These are phyloP conservation scores for Botryotinia globosa DNA, from an alignment of 2,329 filamentous ascomycete species.

Conservation along the genomic window DNA sequence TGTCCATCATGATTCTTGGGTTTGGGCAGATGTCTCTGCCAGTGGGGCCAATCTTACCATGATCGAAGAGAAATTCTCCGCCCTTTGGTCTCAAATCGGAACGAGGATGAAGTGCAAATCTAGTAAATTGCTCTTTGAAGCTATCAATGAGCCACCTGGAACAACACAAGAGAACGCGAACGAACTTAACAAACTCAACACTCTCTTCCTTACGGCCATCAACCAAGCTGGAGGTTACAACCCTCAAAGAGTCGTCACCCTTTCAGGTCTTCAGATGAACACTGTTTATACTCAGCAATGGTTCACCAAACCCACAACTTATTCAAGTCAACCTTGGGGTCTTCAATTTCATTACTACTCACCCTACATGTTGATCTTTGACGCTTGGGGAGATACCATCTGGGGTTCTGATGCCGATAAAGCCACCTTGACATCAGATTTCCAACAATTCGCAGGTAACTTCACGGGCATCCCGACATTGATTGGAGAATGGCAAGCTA, in stretches of 20 bases:
- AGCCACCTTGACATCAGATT: constrained; percentile 47
- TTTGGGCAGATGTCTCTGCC: constrained; percentile 53
- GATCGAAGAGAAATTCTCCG: constrained; percentile 56
- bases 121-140: constrained; percentile 53
- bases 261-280: constrained; percentile 52
- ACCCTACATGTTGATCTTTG: constrained; percentile 50
- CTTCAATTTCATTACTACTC: constrained; percentile 62
- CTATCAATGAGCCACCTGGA: constrained; percentile 58
- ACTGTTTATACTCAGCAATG: constrained; percentile 52
- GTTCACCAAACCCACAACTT: constrained; percentile 50
- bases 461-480: constrained; percentile 55
- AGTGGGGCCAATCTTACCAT: constrained; percentile 47
- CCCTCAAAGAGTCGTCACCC: constrained; percentile 52
- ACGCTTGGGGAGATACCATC: constrained; percentile 57
- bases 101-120: constrained; percentile 53
- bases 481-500: constrained; percentile 57
- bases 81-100: constrained; percentile 57
- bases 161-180: constrained; percentile 49
- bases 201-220: constrained; percentile 54
- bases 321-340: constrained; percentile 53
- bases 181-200: constrained; percentile 54
- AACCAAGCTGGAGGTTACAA: constrained; percentile 55
- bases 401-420: constrained; percentile 57
- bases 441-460: constrained; percentile 51
- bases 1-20: constrained; percentile 58